A percentile compares a stretch with the other conserved stretches of the same genome.
phyloP scores from a whole-genome alignment of 2,329 filamentous ascomycete genomes.

The Trichoderma endophyticum region DNA sequence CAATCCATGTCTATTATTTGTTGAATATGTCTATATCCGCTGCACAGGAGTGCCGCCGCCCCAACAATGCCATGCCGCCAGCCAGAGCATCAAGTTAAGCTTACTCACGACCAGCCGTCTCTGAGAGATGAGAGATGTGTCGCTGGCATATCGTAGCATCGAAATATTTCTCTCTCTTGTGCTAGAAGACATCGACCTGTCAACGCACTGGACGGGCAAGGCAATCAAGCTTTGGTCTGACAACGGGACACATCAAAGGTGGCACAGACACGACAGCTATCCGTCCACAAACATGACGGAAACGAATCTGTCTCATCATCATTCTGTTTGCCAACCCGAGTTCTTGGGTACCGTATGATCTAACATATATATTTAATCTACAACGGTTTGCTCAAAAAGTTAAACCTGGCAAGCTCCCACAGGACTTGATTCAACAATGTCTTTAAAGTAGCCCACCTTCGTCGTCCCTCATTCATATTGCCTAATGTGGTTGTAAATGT shows the following conservation, averaged over 20 bases:
- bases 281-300: constrained; percentile 6
- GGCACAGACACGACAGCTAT: background rate
- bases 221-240: background rate
- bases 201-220: background rate
- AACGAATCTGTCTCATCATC: background rate
- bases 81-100: background rate
- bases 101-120: background rate
- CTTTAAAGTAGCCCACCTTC: background rate
- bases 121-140: background rate
- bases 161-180: background rate
- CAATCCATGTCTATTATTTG: background rate
- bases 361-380: background rate
- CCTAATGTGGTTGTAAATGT: background rate
- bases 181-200: background rate
- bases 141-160: background rate
- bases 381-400: background rate
- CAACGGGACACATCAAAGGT: background rate
- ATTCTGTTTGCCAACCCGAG: background rate
- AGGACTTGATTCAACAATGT: background rate
- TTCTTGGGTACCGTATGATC: background rate
- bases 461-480: background rate
- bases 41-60: background rate
- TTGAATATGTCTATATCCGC: background rate
- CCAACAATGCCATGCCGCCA: background rate
- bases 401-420: background rate